Evolutionary conservation across 208 protist genomes (phyloP).

Genomic region (Angomonas ambiguus): DNA sequence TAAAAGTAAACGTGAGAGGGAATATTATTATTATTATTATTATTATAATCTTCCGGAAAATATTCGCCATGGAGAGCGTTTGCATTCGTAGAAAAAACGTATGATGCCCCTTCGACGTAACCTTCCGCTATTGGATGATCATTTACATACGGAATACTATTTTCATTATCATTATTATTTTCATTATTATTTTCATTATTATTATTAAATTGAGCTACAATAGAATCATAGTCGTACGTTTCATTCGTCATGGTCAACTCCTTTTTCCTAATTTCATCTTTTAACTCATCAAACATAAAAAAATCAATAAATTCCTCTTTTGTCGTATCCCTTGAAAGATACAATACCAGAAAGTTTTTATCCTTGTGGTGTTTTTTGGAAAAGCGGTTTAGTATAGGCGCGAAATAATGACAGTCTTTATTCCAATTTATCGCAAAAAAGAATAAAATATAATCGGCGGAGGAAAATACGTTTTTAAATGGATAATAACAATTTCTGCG

Average conservation of each 20-base stretch:
- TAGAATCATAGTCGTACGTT: not conserved
- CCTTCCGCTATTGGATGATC: not conserved
- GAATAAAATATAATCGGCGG: conserved; percentile 5
- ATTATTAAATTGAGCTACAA: too few relatives aligned
- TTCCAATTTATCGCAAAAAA: conserved; percentile 6
- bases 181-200: too few relatives aligned
- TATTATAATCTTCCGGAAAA: not conserved
- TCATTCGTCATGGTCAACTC: not conserved
- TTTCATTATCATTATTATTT: too few relatives aligned
- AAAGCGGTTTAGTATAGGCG: not conserved
- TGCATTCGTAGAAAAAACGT: not conserved
- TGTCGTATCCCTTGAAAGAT: conserved; percentile 13
- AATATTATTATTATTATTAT: not conserved
- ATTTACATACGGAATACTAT: too few relatives aligned
- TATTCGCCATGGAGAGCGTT: not conserved
- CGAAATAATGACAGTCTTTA: conserved; percentile 1
- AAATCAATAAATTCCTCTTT: not conserved
- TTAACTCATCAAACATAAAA: conserved; percentile 1
- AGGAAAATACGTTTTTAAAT: not conserved
- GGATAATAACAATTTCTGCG: not conserved
- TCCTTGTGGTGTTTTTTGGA: conserved; percentile 8
- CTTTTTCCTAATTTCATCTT: not conserved
- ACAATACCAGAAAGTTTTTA: conserved; percentile 13
- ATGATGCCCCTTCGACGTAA: not conserved
- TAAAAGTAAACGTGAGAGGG: conserved; percentile 22